Percentiles rank a stretch among this genome's conserved stretches.
Evolutionary conservation across 177 flowering plant species (phyloP).

Genomic region (Vitis hybrid): DNA sequence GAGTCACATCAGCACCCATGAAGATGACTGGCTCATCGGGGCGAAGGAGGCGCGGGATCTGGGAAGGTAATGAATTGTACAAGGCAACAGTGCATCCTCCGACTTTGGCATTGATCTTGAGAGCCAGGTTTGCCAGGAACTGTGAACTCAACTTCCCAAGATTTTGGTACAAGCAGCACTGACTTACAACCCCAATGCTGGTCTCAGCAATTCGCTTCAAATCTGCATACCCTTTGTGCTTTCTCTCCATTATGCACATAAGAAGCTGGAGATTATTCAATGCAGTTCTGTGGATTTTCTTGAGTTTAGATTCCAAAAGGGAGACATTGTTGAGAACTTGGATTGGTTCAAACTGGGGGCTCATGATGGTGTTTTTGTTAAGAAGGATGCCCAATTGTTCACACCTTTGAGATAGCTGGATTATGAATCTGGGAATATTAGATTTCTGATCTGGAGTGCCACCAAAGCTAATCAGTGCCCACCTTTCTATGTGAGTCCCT

Average conservation of each 20-base stretch:
- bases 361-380: slow-evolving; percentile 43
- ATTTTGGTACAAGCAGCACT: slow-evolving; percentile 82
- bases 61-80: slow-evolving; percentile 66
- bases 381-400: slow-evolving; percentile 81
- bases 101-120: slow-evolving; percentile 92
- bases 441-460: slow-evolving; percentile 69
- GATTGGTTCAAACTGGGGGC: slow-evolving; percentile 67
- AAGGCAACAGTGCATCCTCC: slow-evolving; percentile 91
- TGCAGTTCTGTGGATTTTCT: slow-evolving; percentile 54
- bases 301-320: slow-evolving; percentile 72
- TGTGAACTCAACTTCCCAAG: slow-evolving; percentile 64
- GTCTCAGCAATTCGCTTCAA: slow-evolving; percentile 93
- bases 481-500: slow-evolving; percentile 74
- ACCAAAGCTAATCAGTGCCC: slow-evolving; percentile 90
- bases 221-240: slow-evolving; percentile 92
- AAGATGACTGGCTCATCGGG: slow-evolving; percentile 75
- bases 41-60: slow-evolving; percentile 64
- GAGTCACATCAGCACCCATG: slow-evolving; percentile 97
- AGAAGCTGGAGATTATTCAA: slow-evolving; percentile 72
- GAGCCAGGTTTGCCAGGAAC: slow-evolving; percentile 82
- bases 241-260: slow-evolving; percentile 86
- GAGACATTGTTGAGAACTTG: slow-evolving; percentile 68
- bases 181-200: slow-evolving; percentile 73
- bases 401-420: slow-evolving; percentile 72
- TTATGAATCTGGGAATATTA: slow-evolving; percentile 61